A percentile compares a stretch with the other conserved stretches of the same genome.
These are phyloP conservation scores for Termitomyces sp. DNA, from an alignment of 1,284 basidiomycete species.

Conservation along the genomic window DNA sequence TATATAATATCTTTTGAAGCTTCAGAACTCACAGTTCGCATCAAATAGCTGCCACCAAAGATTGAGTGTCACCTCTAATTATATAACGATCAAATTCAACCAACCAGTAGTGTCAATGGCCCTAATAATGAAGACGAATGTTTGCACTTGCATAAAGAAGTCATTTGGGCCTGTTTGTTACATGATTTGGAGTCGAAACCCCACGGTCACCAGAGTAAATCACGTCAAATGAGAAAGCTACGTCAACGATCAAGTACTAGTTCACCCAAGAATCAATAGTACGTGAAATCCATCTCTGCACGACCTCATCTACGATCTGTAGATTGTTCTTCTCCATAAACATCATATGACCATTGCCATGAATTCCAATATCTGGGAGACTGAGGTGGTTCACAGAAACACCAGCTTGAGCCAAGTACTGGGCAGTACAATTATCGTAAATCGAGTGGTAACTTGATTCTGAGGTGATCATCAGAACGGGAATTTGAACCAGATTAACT, in stretches of 20 bases:
- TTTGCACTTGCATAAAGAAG: neutral
- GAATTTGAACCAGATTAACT: slow-evolving; percentile 35
- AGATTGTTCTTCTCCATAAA: slow-evolving; percentile 47
- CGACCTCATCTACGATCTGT: slow-evolving; percentile 33
- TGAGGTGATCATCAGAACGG: slow-evolving; percentile 41
- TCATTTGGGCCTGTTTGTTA: neutral
- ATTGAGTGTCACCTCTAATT: neutral
- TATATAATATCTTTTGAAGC: neutral
- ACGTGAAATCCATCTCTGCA: slow-evolving; percentile 29
- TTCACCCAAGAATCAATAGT: neutral
- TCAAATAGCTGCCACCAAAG: neutral
- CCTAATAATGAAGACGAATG: neutral
- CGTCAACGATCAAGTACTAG: neutral
- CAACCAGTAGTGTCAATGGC: neutral
- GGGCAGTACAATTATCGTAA: slow-evolving; percentile 40
- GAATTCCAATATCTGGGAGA: slow-evolving; percentile 38
- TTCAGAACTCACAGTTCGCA: neutral
- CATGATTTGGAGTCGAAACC: neutral
- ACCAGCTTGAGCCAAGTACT: slow-evolving; percentile 38
- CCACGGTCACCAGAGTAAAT: neutral
- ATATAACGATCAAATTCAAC: neutral
- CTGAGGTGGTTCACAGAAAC: slow-evolving; percentile 37
- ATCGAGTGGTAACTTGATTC: slow-evolving; percentile 44
- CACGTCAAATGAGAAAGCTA: neutral
- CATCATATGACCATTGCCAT: slow-evolving; percentile 47